Base-by-base conservation (phyloP, 1,284 basidiomycete species). In the Ceratobasidium sp. region DNA sequence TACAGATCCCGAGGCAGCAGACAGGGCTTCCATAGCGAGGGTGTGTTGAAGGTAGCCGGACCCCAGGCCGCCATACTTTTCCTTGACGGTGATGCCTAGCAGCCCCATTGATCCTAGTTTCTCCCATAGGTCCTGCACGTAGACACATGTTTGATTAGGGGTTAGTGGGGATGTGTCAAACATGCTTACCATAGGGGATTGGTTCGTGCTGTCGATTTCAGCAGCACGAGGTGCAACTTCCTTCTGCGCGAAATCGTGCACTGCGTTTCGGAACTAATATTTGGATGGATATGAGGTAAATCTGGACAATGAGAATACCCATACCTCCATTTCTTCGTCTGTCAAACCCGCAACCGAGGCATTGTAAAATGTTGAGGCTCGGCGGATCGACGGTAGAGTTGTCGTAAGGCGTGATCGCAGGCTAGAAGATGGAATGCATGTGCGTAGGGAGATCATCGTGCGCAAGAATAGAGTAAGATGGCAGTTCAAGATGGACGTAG, bases 41-140 rank as follows among this genome's bases (percentile, higher is more conserved):
- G 90, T 90, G 78, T 97, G 94, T 70, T 94, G 87, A 69, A 96
- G 84, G 79, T 96, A 97, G 5, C 92, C 92, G 70, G 92, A 82
- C 1, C 83, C 86, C 45, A 94, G 82, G 3, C 94, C 94, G 22
- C 89, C 88, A 75, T 92, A 92, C 73, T 91, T 82, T 54, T 90
- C 84, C 15, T 88, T 85, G 8, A 91, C 92, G 4, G 94, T 96
- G 42, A 96, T 85, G 42, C 94, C 72, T 35, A 82, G 75, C 31
- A 83, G 71, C 0, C 82, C 82, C 94, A 97, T 96, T 31, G 86
- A 83, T 8, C 94, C 94, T 29, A 96, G 81, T 79, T 94, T 94
- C 74, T 89, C 86, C 91, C 94, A 96, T 20, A 96, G 80, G 76
- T 94, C 90, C 91, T 94, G 76, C 17, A 40, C 17, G 7, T 40